phyloP scores from a whole-genome alignment of 2,329 filamentous ascomycete genomes.

The Cercospora berteroae region DNA sequence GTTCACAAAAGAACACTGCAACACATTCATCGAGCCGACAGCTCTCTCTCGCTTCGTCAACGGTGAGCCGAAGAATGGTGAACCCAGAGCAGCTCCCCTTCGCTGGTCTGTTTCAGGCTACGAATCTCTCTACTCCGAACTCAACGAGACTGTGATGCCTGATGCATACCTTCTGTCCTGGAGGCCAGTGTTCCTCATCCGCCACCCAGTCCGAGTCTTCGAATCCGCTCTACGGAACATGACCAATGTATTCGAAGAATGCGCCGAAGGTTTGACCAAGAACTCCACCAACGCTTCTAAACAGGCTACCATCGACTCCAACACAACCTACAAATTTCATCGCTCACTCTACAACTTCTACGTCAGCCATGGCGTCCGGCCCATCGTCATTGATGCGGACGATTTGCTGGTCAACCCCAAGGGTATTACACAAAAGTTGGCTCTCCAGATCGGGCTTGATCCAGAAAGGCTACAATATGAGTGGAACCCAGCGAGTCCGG shows the following conservation, averaged over 20 bases:
- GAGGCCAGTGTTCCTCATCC: conserved; percentile 9
- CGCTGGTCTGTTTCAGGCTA: conserved; percentile 6
- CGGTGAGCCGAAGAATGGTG: background rate
- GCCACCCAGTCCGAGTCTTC: conserved; percentile 11
- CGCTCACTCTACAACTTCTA: conserved; percentile 13
- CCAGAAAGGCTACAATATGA: background rate
- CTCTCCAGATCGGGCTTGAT: conserved; percentile 7
- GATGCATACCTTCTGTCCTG: conserved; percentile 11
- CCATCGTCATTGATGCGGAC: conserved; percentile 10
- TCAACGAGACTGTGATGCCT: conserved; percentile 5
- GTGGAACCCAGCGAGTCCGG: background rate
- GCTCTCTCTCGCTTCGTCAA: background rate
- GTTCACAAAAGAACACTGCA: conserved; percentile 11
- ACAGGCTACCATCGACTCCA: background rate
- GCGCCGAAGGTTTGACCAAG: background rate
- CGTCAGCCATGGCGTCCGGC: conserved; percentile 1
- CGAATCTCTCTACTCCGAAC: conserved; percentile 1
- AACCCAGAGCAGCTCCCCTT: background rate
- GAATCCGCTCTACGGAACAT: conserved; percentile 3
- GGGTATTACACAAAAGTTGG: conserved; percentile 7
- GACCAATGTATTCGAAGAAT: conserved; percentile 1
- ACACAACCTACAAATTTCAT: conserved; percentile 1
- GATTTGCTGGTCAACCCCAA: conserved; percentile 5
- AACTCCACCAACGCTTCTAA: background rate
- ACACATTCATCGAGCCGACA: conserved; percentile 6